These are phyloP conservation scores for Alternaria conjuncta DNA, from an alignment of 2,329 filamentous ascomycete genomes.

Conservation along the genomic window DNA sequence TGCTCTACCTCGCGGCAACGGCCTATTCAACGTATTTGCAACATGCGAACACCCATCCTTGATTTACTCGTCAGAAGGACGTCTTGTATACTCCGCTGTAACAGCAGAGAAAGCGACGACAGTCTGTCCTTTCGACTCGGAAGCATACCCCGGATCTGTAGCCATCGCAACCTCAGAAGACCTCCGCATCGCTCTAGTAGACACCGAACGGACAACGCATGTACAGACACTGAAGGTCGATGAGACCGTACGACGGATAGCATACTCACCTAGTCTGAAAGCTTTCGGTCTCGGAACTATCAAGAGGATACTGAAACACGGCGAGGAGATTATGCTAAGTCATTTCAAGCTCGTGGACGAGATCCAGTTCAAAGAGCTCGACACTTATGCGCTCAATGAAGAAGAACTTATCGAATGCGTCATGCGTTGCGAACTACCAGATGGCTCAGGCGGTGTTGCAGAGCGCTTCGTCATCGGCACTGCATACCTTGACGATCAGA, in stretches of 20 bases:
- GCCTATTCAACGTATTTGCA: slow-evolving; percentile 81
- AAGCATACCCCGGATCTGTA: slow-evolving; percentile 80
- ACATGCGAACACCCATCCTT: slow-evolving; percentile 93
- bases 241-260: slow-evolving; percentile 84
- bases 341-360: slow-evolving; percentile 92
- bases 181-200: slow-evolving; percentile 80
- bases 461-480: slow-evolving; percentile 95
- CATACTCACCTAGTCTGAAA: slow-evolving; percentile 79
- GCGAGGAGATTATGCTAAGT: slow-evolving; percentile 77
- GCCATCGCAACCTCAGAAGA: slow-evolving; percentile 78
- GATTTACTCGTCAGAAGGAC: slow-evolving; percentile 87
- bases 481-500: slow-evolving; percentile 72
- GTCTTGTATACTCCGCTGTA: slow-evolving; percentile 91
- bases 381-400: slow-evolving; percentile 68
- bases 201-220: slow-evolving; percentile 85
- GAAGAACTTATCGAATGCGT: slow-evolving; percentile 86
- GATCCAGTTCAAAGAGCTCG: slow-evolving; percentile 80
- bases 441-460: slow-evolving; percentile 60
- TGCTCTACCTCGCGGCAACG: slow-evolving; percentile 70
- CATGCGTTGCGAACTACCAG: slow-evolving; percentile 75
- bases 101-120: slow-evolving; percentile 85
- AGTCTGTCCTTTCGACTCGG: slow-evolving; percentile 81
- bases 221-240: slow-evolving; percentile 79
- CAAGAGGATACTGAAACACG: slow-evolving; percentile 71
- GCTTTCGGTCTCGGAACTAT: slow-evolving; percentile 90